A percentile compares a stretch with the other conserved stretches of the same genome.
These are phyloP conservation scores for Fusarium zealandicum DNA, from an alignment of 2,329 filamentous ascomycete species.

Conservation along the genomic window DNA sequence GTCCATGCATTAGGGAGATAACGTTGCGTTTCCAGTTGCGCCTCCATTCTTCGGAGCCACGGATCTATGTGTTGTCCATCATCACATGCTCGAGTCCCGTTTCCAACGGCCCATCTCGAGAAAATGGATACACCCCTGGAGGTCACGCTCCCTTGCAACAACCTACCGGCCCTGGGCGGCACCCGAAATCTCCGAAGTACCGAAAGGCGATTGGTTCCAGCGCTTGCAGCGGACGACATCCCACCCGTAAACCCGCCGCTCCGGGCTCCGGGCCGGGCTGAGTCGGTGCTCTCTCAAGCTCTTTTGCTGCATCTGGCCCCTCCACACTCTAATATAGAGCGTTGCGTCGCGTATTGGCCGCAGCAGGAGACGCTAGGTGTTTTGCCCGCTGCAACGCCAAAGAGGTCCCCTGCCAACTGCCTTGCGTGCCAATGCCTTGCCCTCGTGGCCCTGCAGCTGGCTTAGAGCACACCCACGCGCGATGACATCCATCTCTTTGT, in stretches of 20 bases:
- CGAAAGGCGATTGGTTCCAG: neutral
- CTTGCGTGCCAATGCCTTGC: slow-evolving; percentile 27
- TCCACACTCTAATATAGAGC: slow-evolving; percentile 11
- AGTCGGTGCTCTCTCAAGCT: neutral
- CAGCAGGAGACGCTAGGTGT: slow-evolving; percentile 10
- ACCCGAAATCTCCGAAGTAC: slow-evolving; percentile 2
- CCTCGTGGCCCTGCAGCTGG: slow-evolving; percentile 28
- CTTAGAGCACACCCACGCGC: slow-evolving; percentile 7
- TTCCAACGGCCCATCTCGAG: neutral
- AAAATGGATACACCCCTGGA: neutral
- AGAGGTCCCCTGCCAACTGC: slow-evolving; percentile 23
- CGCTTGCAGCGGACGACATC: slow-evolving; percentile 1
- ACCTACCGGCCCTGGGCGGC: neutral
- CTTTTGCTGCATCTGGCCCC: slow-evolving; percentile 3
- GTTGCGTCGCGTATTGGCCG: too few relatives aligned
- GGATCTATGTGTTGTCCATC: neutral
- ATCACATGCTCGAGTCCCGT: slow-evolving; percentile 1
- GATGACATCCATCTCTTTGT: slow-evolving; percentile 3
- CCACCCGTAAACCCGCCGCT: neutral
- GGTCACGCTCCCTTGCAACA: too few relatives aligned
- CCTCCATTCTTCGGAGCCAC: neutral
- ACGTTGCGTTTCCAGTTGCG: neutral
- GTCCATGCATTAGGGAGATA: neutral
- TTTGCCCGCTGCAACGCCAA: slow-evolving; percentile 12
- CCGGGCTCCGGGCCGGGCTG: neutral